phyloP scores from a whole-genome alignment of 2,329 filamentous ascomycete species.

The Colletotrichum sp. region DNA sequence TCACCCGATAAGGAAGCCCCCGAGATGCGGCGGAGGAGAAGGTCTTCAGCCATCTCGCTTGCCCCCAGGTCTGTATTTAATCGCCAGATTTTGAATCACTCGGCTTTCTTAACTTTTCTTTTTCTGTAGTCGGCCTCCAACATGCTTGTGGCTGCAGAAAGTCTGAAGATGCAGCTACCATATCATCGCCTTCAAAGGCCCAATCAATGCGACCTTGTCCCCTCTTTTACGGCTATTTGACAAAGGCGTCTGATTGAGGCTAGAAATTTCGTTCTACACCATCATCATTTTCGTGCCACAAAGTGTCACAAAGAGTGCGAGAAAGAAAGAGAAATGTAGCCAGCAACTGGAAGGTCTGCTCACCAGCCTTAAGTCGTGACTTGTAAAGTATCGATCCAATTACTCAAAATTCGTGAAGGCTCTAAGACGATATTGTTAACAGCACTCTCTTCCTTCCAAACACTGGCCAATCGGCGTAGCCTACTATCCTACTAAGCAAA shows the following conservation, averaged over 20 bases:
- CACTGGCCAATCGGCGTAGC: neutral
- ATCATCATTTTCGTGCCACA: neutral
- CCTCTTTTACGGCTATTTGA: neutral
- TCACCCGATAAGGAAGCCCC: neutral
- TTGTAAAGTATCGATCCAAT: neutral
- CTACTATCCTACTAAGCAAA: neutral
- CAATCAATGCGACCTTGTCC: neutral
- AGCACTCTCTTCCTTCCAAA: neutral
- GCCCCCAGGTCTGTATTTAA: neutral
- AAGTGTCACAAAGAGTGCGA: neutral
- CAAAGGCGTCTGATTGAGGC: neutral
- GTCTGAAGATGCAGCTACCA: neutral
- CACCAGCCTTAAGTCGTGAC: neutral
- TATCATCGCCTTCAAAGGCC: neutral
- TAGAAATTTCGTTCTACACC: neutral
- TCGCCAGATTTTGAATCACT: neutral
- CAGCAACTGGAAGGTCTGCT: neutral
- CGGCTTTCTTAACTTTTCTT: neutral
- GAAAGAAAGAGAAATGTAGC: neutral
- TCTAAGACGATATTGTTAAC: too few relatives aligned
- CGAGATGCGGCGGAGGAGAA: neutral
- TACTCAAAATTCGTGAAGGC: too few relatives aligned
- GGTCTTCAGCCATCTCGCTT: neutral
- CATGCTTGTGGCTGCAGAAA: neutral
- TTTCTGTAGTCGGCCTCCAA: neutral